Evolutionary conservation across 495 filamentous ascomycete genomes (phyloP).

Genomic region (Penicillium paxilli): DNA sequence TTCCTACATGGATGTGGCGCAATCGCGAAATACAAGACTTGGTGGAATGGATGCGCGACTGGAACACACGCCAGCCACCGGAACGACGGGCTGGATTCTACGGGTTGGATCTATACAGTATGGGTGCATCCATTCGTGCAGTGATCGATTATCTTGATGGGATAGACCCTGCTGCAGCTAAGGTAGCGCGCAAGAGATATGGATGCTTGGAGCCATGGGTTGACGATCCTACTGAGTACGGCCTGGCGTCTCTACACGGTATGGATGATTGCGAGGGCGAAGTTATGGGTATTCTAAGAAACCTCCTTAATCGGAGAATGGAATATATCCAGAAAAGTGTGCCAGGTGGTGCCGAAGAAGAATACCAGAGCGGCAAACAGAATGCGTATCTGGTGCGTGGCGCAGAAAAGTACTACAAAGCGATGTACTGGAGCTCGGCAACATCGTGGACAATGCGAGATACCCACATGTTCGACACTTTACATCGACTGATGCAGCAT

Average conservation of each 20-base stretch:
- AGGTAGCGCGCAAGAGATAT: conserved; percentile 47
- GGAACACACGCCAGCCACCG: conserved; percentile 35
- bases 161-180: conserved; percentile 46
- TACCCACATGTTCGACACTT: conserved; percentile 58
- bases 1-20: conserved; percentile 66
- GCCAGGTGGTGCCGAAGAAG: conserved; percentile 41
- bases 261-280: conserved; percentile 50
- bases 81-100: conserved; percentile 50
- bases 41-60: conserved; percentile 56
- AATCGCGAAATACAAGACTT: conserved; percentile 56
- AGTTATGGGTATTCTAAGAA: conserved; percentile 48
- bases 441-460: conserved; percentile 60
- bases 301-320: conserved; percentile 45
- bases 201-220: conserved; percentile 51
- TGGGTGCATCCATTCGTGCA: conserved; percentile 51
- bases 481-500: conserved; percentile 46
- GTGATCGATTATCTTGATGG: conserved; percentile 55
- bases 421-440: conserved; percentile 58
- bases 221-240: conserved; percentile 54
- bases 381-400: conserved; percentile 58
- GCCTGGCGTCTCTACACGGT: conserved; percentile 44
- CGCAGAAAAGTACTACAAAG: conserved; percentile 58
- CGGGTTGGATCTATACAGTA: conserved; percentile 56
- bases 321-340: conserved; percentile 34
- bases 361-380: conserved; percentile 54